Evolutionary conservation across 345 rosid genomes (phyloP), one percentile per base, ranked within the genome.

Genomic region (Physaria fendleri): DNA sequence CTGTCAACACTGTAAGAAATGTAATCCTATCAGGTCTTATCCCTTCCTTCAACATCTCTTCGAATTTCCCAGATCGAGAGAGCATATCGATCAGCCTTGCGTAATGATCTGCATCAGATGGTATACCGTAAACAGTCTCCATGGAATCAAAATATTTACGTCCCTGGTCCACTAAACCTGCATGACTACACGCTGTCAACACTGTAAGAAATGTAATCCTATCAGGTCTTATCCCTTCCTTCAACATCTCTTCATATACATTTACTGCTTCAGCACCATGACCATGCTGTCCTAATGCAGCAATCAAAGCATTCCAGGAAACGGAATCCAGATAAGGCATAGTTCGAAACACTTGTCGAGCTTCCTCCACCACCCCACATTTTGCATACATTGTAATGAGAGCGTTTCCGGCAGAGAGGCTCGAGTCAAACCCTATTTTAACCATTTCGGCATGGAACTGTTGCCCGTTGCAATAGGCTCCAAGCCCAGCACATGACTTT

Each of bases 221-320:
- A 55, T 72, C 76, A 14, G 76, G 76, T 41, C 32, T 60, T 66
- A 72, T 54, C 47, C 65, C 72, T 59, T 72, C 65, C n/a, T 56
- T 61, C 23, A 72, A 25, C 76, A 72, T 72, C 59, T 66, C 48
- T 59, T 66, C 76, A 21, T 66, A 72, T 6, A 61, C 68, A 23
- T 49, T 60, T 20, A 72, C 60, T 24, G 76, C 76, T 54, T 72
- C 72, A 32, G 39, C 49, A 27, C 73, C 76, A 33, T 66, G 73
- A 2, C 73, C 76, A 34, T 72, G 76, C 30, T 72, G 76, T 42
- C 76, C 76, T 43, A 72, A 2, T 2, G 73, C 76, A 47, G 73
- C 76, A 15, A 72, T 72, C 76, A 72, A 51, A 27, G 76, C 72
- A 41, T 72, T 66, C 76, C 76, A 72, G 27, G 76, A 72, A 25